Conservation (phyloP, 441 rosid genomes). For the Macaranga tanarius region DNA sequence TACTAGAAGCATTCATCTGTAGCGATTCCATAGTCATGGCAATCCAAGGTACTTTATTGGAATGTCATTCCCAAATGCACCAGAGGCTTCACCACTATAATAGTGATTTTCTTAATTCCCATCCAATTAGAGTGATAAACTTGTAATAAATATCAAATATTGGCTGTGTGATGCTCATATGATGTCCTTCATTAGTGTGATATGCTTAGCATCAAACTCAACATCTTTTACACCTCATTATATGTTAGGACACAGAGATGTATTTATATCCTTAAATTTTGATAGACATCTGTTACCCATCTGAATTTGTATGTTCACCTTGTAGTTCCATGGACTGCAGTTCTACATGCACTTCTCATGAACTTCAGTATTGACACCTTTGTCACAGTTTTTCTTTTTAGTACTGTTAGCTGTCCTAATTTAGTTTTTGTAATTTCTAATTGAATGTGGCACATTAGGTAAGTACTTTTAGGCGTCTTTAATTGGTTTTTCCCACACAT, state of each 20-base stretch:
- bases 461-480: background rate
- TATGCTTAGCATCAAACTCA: background rate
- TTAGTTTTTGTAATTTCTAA: background rate
- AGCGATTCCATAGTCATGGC: background rate
- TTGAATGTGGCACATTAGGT: background rate
- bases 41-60: background rate
- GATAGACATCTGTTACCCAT: background rate
- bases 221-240: background rate
- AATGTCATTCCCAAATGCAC: background rate
- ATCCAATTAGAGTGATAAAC: background rate
- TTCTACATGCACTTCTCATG: background rate
- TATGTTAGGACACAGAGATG: background rate
- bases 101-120: background rate
- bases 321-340: background rate
- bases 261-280: background rate
- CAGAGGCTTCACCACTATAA: background rate
- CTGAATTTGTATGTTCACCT: background rate
- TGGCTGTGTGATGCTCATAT: background rate
- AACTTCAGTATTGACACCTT: background rate
- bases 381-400: background rate
- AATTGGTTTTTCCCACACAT: conserved; percentile 3
- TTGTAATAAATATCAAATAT: background rate
- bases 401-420: background rate
- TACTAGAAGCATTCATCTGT: background rate
- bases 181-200: background rate